Conservation (phyloP, 352 stramenopile species). For the Phytopythium sindhum region DNA sequence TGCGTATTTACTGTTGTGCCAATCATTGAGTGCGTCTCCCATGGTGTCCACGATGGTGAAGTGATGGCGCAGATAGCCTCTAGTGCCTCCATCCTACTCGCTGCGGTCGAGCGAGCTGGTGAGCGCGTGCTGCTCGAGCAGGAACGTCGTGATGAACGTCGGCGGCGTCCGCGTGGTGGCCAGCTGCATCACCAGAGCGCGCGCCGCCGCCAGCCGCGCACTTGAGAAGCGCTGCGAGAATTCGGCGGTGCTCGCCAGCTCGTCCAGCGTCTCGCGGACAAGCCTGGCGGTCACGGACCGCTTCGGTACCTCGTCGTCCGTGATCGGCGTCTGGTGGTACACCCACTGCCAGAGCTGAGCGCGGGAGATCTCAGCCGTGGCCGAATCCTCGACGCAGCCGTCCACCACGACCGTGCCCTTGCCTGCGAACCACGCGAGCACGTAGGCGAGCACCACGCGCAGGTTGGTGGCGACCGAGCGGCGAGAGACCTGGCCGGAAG, state of each 20-base stretch:
- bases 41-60: too few relatives aligned
- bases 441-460: constrained; percentile 87
- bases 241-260: constrained; percentile 28
- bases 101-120: constrained; percentile 25
- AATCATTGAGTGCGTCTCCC: too few relatives aligned
- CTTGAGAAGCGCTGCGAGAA: constrained; percentile 14
- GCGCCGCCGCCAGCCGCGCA: constrained; percentile 40
- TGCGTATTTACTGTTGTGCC: not conserved
- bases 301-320: constrained; percentile 6
- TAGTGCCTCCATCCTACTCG: not conserved
- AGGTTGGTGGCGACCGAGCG: constrained; percentile 84
- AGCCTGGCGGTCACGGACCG: constrained; percentile 38
- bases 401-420: constrained; percentile 90
- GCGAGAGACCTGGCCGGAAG: constrained; percentile 64
- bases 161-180: constrained; percentile 55
- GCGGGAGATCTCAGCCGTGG: constrained; percentile 93
- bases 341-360: constrained; percentile 91
- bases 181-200: constrained; percentile 55
- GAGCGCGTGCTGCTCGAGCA: constrained; percentile 58
- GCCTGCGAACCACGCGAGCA: constrained; percentile 89
- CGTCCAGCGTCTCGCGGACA: constrained; percentile 42
- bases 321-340: constrained; percentile 47
- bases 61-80: too few relatives aligned
- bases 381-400: constrained; percentile 93
- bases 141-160: constrained; percentile 65